Evolutionary conservation across 1,284 basidiomycete species (phyloP).

Genomic region (Meira miltonrushii): DNA sequence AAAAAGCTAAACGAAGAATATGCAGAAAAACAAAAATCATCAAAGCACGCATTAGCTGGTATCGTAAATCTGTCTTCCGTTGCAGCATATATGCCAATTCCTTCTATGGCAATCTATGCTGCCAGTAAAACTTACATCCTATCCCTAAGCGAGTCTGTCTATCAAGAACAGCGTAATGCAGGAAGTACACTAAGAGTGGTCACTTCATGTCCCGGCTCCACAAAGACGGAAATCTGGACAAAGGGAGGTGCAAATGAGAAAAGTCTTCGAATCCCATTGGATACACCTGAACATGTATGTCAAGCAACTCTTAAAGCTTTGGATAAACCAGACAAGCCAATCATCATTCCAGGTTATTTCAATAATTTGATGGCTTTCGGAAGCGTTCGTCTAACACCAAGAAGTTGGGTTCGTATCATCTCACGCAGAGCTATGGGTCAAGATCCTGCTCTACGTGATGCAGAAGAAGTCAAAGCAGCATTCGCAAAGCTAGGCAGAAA

Average conservation of each 20-base stretch:
- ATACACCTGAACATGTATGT: conserved; percentile 19
- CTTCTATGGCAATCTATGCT: conserved; percentile 22
- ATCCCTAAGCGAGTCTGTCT: conserved; percentile 19
- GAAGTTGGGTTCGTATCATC: conserved; percentile 18
- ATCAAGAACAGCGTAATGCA: conserved; percentile 20
- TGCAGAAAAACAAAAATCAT: conserved; percentile 13
- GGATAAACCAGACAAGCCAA: conserved; percentile 15
- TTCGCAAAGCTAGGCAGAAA: conserved; percentile 11
- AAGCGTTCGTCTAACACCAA: conserved; percentile 18
- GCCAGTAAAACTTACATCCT: conserved; percentile 23
- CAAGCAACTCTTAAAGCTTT: conserved; percentile 17
- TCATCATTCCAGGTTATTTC: conserved; percentile 24
- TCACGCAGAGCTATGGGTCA: conserved; percentile 19
- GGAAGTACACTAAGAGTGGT: conserved; percentile 16
- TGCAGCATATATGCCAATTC: conserved; percentile 20
- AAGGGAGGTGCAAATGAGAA: conserved; percentile 18
- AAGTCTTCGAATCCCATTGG: conserved; percentile 15
- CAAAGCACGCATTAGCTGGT: conserved; percentile 14
- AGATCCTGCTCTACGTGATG: conserved; percentile 15
- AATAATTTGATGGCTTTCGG: conserved; percentile 15
- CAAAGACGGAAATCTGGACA: conserved; percentile 19
- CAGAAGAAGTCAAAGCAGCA: conserved; percentile 19
- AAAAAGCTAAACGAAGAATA: conserved; percentile 14
- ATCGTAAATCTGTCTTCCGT: conserved; percentile 21
- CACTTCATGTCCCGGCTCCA: conserved; percentile 17